These are phyloP conservation scores for Xylaria sp. DNA, from an alignment of 495 filamentous ascomycete genomes.

Conservation along the genomic window DNA sequence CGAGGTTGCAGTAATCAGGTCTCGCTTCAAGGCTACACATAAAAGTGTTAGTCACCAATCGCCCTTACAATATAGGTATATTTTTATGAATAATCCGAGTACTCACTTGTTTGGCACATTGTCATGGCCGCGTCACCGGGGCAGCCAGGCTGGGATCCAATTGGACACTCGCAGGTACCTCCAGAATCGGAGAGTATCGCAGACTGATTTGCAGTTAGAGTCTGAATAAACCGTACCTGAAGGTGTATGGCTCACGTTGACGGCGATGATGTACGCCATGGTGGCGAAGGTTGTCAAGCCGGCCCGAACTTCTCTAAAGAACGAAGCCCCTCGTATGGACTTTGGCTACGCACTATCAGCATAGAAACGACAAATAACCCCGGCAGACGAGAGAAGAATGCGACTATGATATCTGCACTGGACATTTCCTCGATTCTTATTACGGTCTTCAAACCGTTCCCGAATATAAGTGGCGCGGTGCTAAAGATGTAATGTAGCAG, in stretches of 20 bases:
- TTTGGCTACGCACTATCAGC: constrained; percentile 58
- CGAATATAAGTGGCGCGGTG: not conserved
- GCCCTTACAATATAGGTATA: not conserved
- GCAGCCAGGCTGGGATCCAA: constrained; percentile 56
- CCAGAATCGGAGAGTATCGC: constrained; percentile 67
- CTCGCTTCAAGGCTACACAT: constrained; percentile 66
- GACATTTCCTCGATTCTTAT: not conserved
- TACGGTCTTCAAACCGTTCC: not conserved
- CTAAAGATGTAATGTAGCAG: constrained; percentile 24
- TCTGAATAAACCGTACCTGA: constrained; percentile 23
- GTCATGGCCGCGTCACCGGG: constrained; percentile 62
- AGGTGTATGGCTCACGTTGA: constrained; percentile 49
- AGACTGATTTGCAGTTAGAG: constrained; percentile 47
- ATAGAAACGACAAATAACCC: not conserved
- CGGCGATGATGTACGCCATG: constrained; percentile 81
- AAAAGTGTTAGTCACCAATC: constrained; percentile 31
- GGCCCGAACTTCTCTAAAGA: constrained; percentile 80
- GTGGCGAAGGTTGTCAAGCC: constrained; percentile 84
- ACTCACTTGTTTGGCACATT: constrained; percentile 56
- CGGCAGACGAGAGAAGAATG: not conserved
- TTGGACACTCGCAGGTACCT: constrained; percentile 72
- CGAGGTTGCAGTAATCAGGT: constrained; percentile 80
- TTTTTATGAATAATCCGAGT: not conserved
- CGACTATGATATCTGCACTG: not conserved
- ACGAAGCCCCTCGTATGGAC: constrained; percentile 62